phyloP scores from a whole-genome alignment of 2,329 filamentous ascomycete species.

The Xylaria sp. region DNA sequence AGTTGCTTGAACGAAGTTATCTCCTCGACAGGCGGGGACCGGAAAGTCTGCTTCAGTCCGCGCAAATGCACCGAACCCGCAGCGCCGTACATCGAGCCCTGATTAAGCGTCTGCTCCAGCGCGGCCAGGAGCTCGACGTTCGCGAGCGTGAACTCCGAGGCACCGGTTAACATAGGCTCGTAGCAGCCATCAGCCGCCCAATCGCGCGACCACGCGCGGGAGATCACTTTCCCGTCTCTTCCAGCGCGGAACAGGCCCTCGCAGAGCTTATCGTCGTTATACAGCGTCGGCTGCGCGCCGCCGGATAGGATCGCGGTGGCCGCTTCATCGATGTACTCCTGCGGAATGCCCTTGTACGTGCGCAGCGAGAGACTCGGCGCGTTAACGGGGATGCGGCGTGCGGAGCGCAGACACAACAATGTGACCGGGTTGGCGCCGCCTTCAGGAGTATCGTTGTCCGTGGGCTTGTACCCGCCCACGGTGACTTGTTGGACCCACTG shows the following conservation, averaged over 20 bases:
- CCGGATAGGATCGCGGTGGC: conserved; percentile 21
- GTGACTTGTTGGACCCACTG: conserved; percentile 28
- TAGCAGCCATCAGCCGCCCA: conserved; percentile 25
- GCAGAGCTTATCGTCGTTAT: conserved; percentile 26
- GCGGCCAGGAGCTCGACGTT: conserved; percentile 24
- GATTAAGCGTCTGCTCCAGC: conserved; percentile 23
- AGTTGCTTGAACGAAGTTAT: conserved; percentile 15
- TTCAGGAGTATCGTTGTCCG: conserved; percentile 6
- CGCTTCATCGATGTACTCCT: conserved; percentile 18
- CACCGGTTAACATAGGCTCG: conserved; percentile 25
- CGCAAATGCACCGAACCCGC: conserved; percentile 25
- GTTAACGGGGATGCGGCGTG: conserved; percentile 26
- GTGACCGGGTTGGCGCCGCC: conserved; percentile 25
- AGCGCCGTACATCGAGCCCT: conserved; percentile 21
- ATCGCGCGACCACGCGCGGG: conserved; percentile 21
- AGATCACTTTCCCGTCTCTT: neutral
- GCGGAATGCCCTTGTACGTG: conserved; percentile 13
- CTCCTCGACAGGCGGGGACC: conserved; percentile 6
- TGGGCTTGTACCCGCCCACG: conserved; percentile 21
- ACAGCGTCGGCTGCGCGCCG: conserved; percentile 21
- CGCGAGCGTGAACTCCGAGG: conserved; percentile 21
- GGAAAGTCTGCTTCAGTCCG: conserved; percentile 26
- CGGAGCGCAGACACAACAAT: conserved; percentile 20
- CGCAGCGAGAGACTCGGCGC: conserved; percentile 24
- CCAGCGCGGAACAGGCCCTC: conserved; percentile 19